Conservation (phyloP, 2,329 filamentous ascomycete genomes). For the Dryadomyces sulphureus region DNA sequence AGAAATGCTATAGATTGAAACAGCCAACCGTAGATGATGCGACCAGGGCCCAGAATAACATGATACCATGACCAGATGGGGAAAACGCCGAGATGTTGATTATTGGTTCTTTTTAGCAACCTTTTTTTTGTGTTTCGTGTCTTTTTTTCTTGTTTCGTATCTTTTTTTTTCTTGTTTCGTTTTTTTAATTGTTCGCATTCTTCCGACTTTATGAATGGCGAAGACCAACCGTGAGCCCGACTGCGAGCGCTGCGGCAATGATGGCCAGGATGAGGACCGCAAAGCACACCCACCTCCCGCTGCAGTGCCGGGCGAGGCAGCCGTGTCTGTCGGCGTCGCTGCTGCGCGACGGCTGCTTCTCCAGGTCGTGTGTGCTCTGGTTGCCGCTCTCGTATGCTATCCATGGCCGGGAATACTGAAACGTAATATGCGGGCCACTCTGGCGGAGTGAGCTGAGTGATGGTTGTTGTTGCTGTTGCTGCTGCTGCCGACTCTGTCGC, state of each 20-base stretch:
- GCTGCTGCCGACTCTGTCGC: too few species aligned
- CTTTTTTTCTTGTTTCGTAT: too few species aligned
- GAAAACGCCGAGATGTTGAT: background rate
- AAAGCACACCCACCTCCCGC: conserved; percentile 19
- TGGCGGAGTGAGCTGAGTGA: background rate
- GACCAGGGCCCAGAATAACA: too few species aligned
- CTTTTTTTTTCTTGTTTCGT: too few species aligned
- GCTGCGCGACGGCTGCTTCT: background rate
- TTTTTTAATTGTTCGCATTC: background rate
- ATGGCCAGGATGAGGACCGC: conserved; percentile 16
- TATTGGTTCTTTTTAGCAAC: too few species aligned
- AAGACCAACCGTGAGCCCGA: conserved; percentile 26
- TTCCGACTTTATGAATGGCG: conserved; percentile 18
- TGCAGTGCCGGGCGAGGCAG: conserved; percentile 14
- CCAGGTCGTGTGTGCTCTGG: conserved; percentile 5
- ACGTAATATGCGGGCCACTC: background rate
- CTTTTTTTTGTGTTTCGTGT: too few species aligned
- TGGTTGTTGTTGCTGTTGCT: too few species aligned
- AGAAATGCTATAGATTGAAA: background rate
- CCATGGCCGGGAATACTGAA: background rate
- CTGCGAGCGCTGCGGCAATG: conserved; percentile 21
- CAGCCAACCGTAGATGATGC: background rate
- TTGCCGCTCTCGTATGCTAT: conserved; percentile 6
- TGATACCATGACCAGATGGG: too few species aligned
- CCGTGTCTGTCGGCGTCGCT: conserved; percentile 3